Evolutionary conservation across 2,329 filamentous ascomycete genomes (phyloP), one percentile per base, ranked within the genome.

Genomic region (Hypomyces rosellus): DNA sequence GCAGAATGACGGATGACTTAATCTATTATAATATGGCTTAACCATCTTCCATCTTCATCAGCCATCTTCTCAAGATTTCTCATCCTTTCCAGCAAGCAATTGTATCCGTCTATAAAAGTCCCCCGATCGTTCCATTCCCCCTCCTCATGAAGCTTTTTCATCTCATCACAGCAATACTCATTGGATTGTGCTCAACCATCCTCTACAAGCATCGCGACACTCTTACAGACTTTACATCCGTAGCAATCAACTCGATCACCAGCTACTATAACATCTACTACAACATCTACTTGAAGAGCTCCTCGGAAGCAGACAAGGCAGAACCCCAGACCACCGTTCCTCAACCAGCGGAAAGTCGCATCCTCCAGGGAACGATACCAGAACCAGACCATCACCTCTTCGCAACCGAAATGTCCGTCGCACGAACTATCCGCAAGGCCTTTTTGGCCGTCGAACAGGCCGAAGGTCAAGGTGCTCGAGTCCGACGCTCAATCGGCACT

Each of bases 401-500:
- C 48, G 45, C 25, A 18, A 65, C 73, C 56, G 74, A 81, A 51
- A 86, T 86, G 79, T 80, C 86, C 40, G 69, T 82, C 54, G 77
- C 87, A 25, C 83, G 93, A 63, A 79, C 84, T 45, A 92, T 97
- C 65, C 82, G 82, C 58, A 88, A 91, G 70, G 82, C 86, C 58
- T 91, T 96, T 69, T 78, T 89, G 41, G 92, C 92, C 54, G 70
- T 86, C 53, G 89, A 96, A 69, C 88, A 95, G 69, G 75, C 88
- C 25, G 92, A 97, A 69, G 92, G 92, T 40, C 89, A 85, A 0
- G 92, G 93, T 50, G 92, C 92, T 5, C 80, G 84, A 55, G 92
- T 97, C 13, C 83, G 92, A 55, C 84, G 92, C 52, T 91, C 88
- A 39, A 88, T 97, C 57, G 92, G 92, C 59, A 95, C 89, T 1